Percentiles rank a stretch among this genome's conserved stretches.
Evolutionary conservation across 2,329 filamentous ascomycete species (phyloP).

Genomic region (Fusarium sp.): DNA sequence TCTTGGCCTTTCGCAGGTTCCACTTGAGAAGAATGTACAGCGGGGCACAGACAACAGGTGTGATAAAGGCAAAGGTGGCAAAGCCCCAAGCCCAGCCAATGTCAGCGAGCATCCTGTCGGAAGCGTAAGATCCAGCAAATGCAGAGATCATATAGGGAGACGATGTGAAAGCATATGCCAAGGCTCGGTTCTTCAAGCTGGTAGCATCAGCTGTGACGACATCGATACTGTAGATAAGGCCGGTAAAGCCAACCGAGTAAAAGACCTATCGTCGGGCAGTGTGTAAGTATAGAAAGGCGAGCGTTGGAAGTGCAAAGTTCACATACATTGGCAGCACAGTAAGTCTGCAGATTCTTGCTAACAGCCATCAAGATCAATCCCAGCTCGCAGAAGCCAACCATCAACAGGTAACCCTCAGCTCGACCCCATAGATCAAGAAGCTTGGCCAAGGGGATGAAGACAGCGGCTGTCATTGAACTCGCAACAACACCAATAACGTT

Average conservation of each 20-base stretch:
- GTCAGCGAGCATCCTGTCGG: constrained; percentile 49
- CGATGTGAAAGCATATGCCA: constrained; percentile 57
- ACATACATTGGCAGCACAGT: constrained; percentile 66
- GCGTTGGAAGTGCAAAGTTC: no score
- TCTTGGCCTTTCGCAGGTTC: constrained; percentile 69
- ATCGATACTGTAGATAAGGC: constrained; percentile 22
- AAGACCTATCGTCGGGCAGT: background rate
- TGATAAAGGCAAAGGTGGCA: constrained; percentile 73
- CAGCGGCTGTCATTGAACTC: constrained; percentile 19
- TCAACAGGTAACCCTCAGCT: constrained; percentile 20
- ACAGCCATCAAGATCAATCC: constrained; percentile 74
- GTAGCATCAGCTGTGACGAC: constrained; percentile 27
- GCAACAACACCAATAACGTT: constrained; percentile 23
- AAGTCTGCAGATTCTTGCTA: constrained; percentile 58
- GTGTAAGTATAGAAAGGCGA: no score
- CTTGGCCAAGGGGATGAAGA: constrained; percentile 21
- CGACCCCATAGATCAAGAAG: constrained; percentile 30
- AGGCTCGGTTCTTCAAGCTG: constrained; percentile 19
- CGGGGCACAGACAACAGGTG: constrained; percentile 68
- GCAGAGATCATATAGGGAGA: constrained; percentile 64
- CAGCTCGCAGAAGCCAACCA: constrained; percentile 53
- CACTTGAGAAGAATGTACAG: constrained; percentile 67
- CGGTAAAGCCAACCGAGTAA: constrained; percentile 21
- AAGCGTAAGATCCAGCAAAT: constrained; percentile 56
- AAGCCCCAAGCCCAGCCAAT: constrained; percentile 62